Percentiles rank a stretch among this genome's conserved stretches.
Conservation (phyloP, 2,329 filamentous ascomycete genomes). For the Trichophyton simii region DNA sequence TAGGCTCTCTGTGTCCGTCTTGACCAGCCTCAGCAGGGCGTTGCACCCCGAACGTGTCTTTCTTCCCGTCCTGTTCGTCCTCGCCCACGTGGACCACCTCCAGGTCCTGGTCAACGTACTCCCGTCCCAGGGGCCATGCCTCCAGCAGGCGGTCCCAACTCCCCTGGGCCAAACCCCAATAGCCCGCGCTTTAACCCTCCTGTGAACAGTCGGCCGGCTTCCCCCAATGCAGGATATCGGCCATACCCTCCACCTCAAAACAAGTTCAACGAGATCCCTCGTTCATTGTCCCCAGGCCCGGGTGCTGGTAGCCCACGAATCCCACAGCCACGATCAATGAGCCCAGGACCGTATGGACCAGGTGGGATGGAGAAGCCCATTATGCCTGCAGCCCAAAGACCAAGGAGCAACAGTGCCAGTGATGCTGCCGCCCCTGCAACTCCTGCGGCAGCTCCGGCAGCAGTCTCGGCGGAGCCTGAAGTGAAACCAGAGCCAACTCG, state of each 20-base stretch:
- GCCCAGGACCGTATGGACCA: slow-evolving; percentile 34
- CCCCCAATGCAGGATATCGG: slow-evolving; percentile 20
- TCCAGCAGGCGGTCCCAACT: slow-evolving; percentile 17
- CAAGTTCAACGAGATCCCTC: slow-evolving; percentile 16
- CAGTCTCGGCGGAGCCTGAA: not conserved
- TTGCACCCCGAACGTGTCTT: slow-evolving; percentile 83
- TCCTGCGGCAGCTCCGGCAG: not conserved
- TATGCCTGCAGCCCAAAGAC: slow-evolving; percentile 27
- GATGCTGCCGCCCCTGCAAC: slow-evolving; percentile 15
- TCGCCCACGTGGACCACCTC: slow-evolving; percentile 40
- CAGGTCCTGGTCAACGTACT: slow-evolving; percentile 22
- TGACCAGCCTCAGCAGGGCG: slow-evolving; percentile 83
- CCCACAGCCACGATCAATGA: slow-evolving; percentile 34
- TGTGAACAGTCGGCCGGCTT: slow-evolving; percentile 24
- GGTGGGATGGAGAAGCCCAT: slow-evolving; percentile 31
- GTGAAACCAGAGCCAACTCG: not conserved
- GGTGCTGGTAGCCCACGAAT: slow-evolving; percentile 17
- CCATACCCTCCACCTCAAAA: slow-evolving; percentile 18
- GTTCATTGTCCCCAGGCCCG: slow-evolving; percentile 19
- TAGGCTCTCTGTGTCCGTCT: slow-evolving; percentile 83
- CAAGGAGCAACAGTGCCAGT: slow-evolving; percentile 35
- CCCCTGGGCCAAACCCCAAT: slow-evolving; percentile 14
- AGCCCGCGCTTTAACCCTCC: slow-evolving; percentile 21
- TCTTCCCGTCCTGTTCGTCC: slow-evolving; percentile 87
- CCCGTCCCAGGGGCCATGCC: slow-evolving; percentile 22